Conservation (phyloP, 495 filamentous ascomycete species). For the Penicillium bialowiezense region DNA sequence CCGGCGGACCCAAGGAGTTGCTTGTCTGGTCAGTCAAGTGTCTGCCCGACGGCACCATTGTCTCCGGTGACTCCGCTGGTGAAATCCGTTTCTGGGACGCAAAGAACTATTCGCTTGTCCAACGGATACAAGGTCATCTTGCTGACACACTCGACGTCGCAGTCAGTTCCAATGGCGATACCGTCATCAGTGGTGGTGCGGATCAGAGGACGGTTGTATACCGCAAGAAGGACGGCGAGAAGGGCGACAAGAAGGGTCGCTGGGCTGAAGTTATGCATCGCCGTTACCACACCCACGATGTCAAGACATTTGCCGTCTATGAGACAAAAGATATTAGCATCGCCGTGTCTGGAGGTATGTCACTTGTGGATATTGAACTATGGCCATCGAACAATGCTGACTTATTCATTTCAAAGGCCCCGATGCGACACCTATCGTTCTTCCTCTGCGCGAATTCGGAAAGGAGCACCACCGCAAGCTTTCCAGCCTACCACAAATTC, state of each 20-base stretch:
- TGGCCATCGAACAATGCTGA: slow-evolving; percentile 31
- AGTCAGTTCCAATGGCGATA: slow-evolving; percentile 73
- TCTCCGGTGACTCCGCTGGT: slow-evolving; percentile 92
- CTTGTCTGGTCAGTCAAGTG: slow-evolving; percentile 92
- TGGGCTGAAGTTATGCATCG: slow-evolving; percentile 85
- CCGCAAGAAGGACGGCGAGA: slow-evolving; percentile 52
- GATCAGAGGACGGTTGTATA: slow-evolving; percentile 84
- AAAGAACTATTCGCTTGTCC: slow-evolving; percentile 80
- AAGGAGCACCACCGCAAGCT: slow-evolving; percentile 78
- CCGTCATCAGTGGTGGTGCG: slow-evolving; percentile 87
- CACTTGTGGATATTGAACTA: not conserved
- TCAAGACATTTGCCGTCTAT: slow-evolving; percentile 90
- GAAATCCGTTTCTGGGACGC: slow-evolving; percentile 92
- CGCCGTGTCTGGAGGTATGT: slow-evolving; percentile 84
- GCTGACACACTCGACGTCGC: slow-evolving; percentile 89
- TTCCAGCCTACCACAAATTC: slow-evolving; percentile 74
- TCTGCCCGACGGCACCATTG: slow-evolving; percentile 80
- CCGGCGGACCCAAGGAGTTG: slow-evolving; percentile 74
- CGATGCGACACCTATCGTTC: slow-evolving; percentile 76
- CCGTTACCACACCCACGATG: slow-evolving; percentile 85
- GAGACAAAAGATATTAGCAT: slow-evolving; percentile 81
- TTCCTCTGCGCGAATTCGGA: slow-evolving; percentile 76
- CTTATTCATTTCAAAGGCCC: slow-evolving; percentile 54
- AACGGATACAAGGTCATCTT: slow-evolving; percentile 78
- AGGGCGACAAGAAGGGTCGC: slow-evolving; percentile 54